Conservation (phyloP, 1,284 basidiomycete species). For the Afroboletus lepidellus region DNA sequence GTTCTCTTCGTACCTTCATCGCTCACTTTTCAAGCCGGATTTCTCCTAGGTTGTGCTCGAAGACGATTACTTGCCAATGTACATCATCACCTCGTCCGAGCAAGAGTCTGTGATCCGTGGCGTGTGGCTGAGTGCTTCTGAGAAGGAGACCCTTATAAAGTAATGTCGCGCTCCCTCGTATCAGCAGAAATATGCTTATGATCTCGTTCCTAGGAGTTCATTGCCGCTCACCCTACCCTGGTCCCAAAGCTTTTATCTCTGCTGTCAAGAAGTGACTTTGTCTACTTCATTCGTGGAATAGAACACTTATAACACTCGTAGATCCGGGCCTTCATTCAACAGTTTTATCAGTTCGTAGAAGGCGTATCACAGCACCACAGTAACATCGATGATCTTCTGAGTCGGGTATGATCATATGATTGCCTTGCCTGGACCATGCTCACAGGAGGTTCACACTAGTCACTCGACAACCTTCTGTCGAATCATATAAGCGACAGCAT, state of each 20-base stretch:
- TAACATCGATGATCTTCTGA: conserved; percentile 90
- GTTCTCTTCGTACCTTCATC: conserved; percentile 12
- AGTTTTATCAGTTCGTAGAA: conserved; percentile 96
- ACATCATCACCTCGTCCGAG: conserved; percentile 71
- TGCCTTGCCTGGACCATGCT: neutral
- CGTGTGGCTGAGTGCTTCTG: conserved; percentile 81
- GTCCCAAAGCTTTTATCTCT: conserved; percentile 93
- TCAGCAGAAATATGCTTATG: conserved; percentile 1
- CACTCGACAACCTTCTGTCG: conserved; percentile 83
- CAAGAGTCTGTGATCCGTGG: conserved; percentile 76
- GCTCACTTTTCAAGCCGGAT: neutral
- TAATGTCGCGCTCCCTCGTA: conserved; percentile 36
- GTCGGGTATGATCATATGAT: conserved; percentile 59
- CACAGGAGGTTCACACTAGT: conserved; percentile 46
- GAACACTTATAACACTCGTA: conserved; percentile 29
- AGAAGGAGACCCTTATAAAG: conserved; percentile 64
- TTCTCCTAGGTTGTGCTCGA: conserved; percentile 71
- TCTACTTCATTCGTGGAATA: neutral
- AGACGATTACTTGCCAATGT: conserved; percentile 93
- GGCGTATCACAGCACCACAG: conserved; percentile 90
- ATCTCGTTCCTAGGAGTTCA: conserved; percentile 50
- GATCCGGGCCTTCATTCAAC: conserved; percentile 91
- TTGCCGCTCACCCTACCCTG: conserved; percentile 86
- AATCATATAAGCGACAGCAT: conserved; percentile 82
- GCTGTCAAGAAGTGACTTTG: conserved; percentile 81